These are phyloP conservation scores for Serendipita vermifera DNA, from an alignment of 768 basidiomycete genomes.

Conservation along the genomic window DNA sequence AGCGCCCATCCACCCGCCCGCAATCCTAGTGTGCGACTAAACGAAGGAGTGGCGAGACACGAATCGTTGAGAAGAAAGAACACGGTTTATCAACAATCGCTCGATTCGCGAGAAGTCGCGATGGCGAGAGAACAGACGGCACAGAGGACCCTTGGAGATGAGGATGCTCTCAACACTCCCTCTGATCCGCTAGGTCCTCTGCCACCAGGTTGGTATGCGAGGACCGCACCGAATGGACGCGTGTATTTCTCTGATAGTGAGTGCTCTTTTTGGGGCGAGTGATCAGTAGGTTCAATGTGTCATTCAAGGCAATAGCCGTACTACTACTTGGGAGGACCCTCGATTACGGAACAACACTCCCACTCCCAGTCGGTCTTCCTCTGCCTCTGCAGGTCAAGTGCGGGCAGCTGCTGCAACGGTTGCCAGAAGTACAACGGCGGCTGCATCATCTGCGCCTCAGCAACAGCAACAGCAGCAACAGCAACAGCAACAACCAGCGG, in stretches of 20 bases:
- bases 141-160: not conserved
- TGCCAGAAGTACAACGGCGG: too few species aligned
- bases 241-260: constrained; percentile 34
- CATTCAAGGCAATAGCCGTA: constrained; percentile 35
- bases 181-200: constrained; percentile 29
- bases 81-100: too few species aligned
- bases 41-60: too few species aligned
- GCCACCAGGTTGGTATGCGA: constrained; percentile 35
- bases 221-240: constrained; percentile 33
- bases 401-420: too few species aligned
- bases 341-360: too few species aligned
- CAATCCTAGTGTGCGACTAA: too few species aligned
- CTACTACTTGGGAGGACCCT: constrained; percentile 37
- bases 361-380: too few species aligned
- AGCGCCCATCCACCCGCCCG: too few species aligned
- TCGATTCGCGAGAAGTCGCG: too few species aligned
- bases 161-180: constrained; percentile 12
- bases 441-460: too few species aligned
- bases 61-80: too few species aligned
- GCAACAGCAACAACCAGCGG: constrained; percentile 27
- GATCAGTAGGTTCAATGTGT: not conserved
- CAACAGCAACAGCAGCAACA: not conserved
- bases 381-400: too few species aligned
- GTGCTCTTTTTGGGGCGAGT: not conserved
- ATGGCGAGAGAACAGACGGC: not conserved